Evolutionary conservation across 164 flowering plant species (phyloP).

Genomic region (Santalum album): DNA sequence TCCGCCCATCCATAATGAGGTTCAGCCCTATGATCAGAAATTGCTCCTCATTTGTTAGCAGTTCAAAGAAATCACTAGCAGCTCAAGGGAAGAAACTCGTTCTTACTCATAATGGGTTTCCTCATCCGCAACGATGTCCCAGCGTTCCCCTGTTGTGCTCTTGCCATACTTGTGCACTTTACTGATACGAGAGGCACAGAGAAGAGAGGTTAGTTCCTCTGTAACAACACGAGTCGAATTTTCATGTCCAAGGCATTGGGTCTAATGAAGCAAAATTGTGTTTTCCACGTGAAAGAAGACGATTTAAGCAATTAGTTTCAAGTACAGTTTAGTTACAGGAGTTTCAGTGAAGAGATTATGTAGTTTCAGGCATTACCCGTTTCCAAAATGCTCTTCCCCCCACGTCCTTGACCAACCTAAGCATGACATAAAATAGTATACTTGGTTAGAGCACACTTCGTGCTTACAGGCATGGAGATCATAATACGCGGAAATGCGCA

Average conservation of each 20-base stretch:
- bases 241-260: too few relatives aligned
- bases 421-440: slow-evolving; percentile 9
- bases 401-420: slow-evolving; percentile 98
- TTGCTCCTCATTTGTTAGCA: neutral
- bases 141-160: slow-evolving; percentile 94
- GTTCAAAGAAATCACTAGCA: too few relatives aligned
- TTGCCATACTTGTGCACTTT: slow-evolving; percentile 98
- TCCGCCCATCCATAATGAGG: slow-evolving; percentile 99
- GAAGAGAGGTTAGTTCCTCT: too few relatives aligned
- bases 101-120: slow-evolving; percentile 95
- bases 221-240: too few relatives aligned
- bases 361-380: slow-evolving; percentile 52
- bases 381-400: slow-evolving; percentile 99
- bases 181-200: slow-evolving; percentile 25
- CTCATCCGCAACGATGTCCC: slow-evolving; percentile 92
- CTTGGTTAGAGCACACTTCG: too few relatives aligned
- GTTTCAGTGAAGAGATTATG: neutral
- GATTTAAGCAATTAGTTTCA: neutral
- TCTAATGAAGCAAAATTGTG: too few relatives aligned
- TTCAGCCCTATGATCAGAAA: slow-evolving; percentile 49
- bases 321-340: neutral
- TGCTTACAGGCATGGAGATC: too few relatives aligned
- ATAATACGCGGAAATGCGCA: too few relatives aligned
- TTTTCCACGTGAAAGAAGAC: too few relatives aligned
- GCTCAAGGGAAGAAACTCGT: neutral